Evolutionary conservation across 805 yeast genomes (phyloP).

Genomic region (Teunomyces cretensis): DNA sequence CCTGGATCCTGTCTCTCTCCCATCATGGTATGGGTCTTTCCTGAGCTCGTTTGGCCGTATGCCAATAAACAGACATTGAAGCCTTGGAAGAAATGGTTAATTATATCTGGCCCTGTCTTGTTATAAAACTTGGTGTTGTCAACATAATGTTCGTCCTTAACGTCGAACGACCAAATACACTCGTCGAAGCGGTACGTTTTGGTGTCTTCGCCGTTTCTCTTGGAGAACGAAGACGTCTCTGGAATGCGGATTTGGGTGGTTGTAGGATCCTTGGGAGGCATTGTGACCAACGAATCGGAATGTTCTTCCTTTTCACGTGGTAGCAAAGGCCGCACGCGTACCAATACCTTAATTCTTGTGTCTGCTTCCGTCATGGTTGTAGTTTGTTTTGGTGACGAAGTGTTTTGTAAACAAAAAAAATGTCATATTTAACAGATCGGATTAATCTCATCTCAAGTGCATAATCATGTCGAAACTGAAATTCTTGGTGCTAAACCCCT

Average conservation of each 20-base stretch:
- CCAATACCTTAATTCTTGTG: constrained; percentile 46
- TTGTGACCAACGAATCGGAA: constrained; percentile 24
- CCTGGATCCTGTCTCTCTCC: constrained; percentile 37
- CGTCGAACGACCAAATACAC: constrained; percentile 49
- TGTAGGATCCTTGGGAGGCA: constrained; percentile 27
- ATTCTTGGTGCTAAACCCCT: constrained; percentile 48
- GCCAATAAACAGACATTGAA: constrained; percentile 43
- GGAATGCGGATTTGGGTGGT: constrained; percentile 21
- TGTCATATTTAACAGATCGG: neutral
- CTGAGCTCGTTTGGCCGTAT: constrained; percentile 45
- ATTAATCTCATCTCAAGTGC: neutral
- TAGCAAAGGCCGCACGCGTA: constrained; percentile 50
- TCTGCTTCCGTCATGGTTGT: constrained; percentile 1
- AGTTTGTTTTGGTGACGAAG: neutral
- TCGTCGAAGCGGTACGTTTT: constrained; percentile 52
- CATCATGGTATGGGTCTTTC: constrained; percentile 46
- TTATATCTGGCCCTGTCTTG: constrained; percentile 55
- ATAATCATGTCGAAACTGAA: constrained; percentile 21
- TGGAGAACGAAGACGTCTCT: constrained; percentile 18
- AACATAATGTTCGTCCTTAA: constrained; percentile 31
- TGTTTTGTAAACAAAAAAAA: neutral
- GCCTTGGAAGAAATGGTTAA: constrained; percentile 48
- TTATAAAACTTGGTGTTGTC: constrained; percentile 53
- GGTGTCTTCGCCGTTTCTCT: constrained; percentile 10
- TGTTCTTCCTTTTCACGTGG: constrained; percentile 24